Percentiles rank a stretch among this genome's conserved stretches.
Conservation (phyloP, 202 grass and related monocot genomes). For the Brachypodium distachyon region DNA sequence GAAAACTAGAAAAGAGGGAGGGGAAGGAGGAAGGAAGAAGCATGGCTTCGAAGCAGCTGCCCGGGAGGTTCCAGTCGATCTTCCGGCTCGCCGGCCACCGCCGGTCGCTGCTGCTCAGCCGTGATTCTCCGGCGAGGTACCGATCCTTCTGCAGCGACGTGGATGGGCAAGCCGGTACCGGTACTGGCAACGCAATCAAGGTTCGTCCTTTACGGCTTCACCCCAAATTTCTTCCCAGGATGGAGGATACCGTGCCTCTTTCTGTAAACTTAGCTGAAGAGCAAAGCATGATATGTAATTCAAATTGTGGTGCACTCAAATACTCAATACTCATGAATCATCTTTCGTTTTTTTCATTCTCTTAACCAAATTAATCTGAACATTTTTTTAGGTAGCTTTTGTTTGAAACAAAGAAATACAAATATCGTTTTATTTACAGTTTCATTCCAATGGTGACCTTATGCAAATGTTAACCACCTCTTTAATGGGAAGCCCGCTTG, state of each 20-base stretch:
- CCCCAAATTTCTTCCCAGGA: neutral
- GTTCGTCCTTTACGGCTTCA: neutral
- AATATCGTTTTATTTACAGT: neutral
- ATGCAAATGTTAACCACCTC: neutral
- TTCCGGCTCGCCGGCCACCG: neutral
- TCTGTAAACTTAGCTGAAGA: neutral
- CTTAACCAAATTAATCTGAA: neutral
- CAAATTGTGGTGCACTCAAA: neutral
- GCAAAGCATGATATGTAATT: neutral
- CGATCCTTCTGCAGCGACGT: neutral
- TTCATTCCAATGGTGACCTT: neutral
- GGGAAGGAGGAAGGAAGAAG: too few species aligned
- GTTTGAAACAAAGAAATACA: neutral
- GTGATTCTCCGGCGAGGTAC: neutral
- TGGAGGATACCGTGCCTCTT: neutral
- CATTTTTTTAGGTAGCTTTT: neutral
- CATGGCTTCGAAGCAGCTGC: constrained; percentile 1
- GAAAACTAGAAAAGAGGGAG: neutral
- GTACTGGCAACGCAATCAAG: neutral
- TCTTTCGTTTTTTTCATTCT: neutral
- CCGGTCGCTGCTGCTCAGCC: neutral
- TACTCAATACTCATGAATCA: neutral
- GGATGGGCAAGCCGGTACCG: neutral
- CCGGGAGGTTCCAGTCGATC: neutral
- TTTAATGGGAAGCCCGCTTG: neutral